These are phyloP conservation scores for Globisporangium spinosum DNA, from an alignment of 352 stramenopile genomes.

Conservation along the genomic window DNA sequence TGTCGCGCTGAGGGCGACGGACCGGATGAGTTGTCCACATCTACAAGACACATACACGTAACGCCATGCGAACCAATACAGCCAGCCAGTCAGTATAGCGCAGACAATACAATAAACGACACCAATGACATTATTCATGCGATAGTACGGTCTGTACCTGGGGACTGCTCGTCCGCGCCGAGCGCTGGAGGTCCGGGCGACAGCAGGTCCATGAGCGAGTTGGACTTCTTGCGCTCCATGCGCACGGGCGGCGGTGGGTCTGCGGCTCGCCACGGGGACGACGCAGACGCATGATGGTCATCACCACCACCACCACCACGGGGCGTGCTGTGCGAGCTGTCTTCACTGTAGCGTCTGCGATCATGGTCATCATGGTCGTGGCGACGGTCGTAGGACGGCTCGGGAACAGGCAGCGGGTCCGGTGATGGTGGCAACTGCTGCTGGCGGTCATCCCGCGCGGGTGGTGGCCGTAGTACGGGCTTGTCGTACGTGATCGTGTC, in stretches of 20 bases:
- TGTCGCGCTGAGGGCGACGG: constrained; percentile 13
- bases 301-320: background rate
- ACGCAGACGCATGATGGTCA: background rate
- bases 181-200: constrained; percentile 49
- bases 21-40: constrained; percentile 19
- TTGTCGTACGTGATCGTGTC: constrained; percentile 72
- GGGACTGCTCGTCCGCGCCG: constrained; percentile 26
- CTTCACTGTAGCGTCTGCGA: constrained; percentile 14
- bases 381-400: constrained; percentile 36
- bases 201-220: constrained; percentile 74
- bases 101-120: background rate
- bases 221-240: constrained; percentile 61
- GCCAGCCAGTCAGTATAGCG: background rate
- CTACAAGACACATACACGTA: constrained; percentile 1
- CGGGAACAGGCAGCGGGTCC: constrained; percentile 40
- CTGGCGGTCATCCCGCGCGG: too few species aligned
- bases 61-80: background rate
- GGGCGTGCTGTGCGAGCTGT: constrained; percentile 16
- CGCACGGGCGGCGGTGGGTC: constrained; percentile 16
- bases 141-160: constrained; percentile 22
- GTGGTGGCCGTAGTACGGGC: constrained; percentile 33
- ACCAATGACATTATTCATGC: background rate
- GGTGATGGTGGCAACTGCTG: constrained; percentile 19
- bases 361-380: constrained; percentile 10
- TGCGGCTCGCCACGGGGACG: constrained; percentile 11